Evolutionary conservation across 345 rosid genomes (phyloP).

Genomic region (Adansonia digitata): DNA sequence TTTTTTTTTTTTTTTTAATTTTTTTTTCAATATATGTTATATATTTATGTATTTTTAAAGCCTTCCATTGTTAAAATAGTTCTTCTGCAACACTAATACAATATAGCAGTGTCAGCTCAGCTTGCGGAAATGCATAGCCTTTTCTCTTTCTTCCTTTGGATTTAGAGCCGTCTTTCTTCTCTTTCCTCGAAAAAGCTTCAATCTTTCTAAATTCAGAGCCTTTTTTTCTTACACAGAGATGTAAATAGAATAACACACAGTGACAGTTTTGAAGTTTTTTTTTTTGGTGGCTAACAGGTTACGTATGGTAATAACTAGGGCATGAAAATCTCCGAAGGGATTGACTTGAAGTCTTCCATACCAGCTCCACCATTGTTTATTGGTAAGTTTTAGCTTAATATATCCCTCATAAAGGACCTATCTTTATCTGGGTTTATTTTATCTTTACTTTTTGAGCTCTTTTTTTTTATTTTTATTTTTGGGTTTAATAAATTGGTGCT

Average conservation of each 20-base stretch:
- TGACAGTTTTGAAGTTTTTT: constrained; percentile 7
- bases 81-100: not conserved
- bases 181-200: constrained; percentile 3
- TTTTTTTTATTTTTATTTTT: not conserved
- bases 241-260: constrained; percentile 6
- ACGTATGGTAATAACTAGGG: constrained; percentile 22
- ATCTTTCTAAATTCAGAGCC: not conserved
- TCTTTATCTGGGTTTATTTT: not conserved
- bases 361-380: constrained; percentile 39
- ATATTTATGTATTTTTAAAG: too few relatives aligned
- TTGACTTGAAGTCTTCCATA: constrained; percentile 26
- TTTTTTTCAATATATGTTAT: too few relatives aligned
- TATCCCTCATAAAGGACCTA: not conserved
- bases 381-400: constrained; percentile 25
- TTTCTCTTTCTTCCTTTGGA: constrained; percentile 8
- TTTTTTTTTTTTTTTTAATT: not conserved
- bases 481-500: not conserved
- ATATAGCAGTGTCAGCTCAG: constrained; percentile 7
- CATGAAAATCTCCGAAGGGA: constrained; percentile 28
- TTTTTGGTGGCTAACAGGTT: not conserved
- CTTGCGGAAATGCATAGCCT: constrained; percentile 13
- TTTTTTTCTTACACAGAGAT: not conserved
- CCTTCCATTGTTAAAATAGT: not conserved
- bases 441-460: not conserved
- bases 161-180: not conserved